Base-by-base conservation (phyloP, 1,284 basidiomycete species). In the Trichosporon faecale region DNA sequence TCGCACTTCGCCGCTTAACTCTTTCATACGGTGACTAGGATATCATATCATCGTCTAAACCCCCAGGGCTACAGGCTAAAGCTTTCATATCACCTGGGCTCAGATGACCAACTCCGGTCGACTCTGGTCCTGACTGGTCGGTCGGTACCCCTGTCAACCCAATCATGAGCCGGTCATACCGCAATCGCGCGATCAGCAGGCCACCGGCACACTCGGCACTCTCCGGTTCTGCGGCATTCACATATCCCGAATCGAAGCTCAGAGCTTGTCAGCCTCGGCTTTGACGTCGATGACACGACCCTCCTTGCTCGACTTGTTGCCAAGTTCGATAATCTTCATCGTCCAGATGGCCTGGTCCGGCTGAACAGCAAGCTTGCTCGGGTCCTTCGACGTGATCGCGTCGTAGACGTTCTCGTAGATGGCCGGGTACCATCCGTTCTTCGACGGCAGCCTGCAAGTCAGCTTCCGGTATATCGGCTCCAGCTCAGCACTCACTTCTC, bases 251-350 rank as follows among this genome's bases (percentile, higher is more conserved):
- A 1, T 16, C 52, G 25, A 25, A 6, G n/a, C 27, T 61, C 29
- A 61, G 57, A 61, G 9, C 27, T 61, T 31, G 57, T 31, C 57
- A 29, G 57, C 57, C 57, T 61, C 57, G 57, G 57, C 57, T 40
- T 68, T 33, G 9, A 74, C 69, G 18, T 70, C 66, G 16, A 74
- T 65, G 16, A 72, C 68, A 4, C 73, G 67, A 11, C 78, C 77
- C 69, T 78, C 73, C 49, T 70, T 72, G 23, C 76, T 78, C 8
- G 75, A 76, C 70, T 75, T 60, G 61, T 74, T 67, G 27, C 76
- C 77, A n/a, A 77, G 66, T 69, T 80, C 77, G 37, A 77, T 76
- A 65, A 77, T 70, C 37, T 68, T 71, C 67, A 75, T 74, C 21
- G 73, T 74, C 61, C 70, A 70, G 33, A 77, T 70, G 1, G 71